These are phyloP conservation scores for Epichloe aotearoae DNA, from an alignment of 2,329 filamentous ascomycete genomes.

Conservation along the genomic window DNA sequence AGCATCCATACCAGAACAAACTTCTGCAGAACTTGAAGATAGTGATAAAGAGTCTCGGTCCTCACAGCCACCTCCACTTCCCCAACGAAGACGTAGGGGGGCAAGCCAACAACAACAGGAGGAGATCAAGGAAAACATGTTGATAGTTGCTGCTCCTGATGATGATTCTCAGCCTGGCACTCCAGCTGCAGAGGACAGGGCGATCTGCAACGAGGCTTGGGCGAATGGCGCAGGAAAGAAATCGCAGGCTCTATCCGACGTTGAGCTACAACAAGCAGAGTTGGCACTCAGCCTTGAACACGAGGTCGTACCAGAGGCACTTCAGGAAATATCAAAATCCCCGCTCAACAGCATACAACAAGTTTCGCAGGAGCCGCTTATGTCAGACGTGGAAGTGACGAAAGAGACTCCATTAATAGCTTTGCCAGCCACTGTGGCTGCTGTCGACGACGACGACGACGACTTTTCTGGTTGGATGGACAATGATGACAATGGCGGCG, in stretches of 20 bases:
- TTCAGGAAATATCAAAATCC: not conserved
- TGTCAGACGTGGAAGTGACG: not conserved
- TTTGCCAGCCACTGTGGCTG: conserved; percentile 6
- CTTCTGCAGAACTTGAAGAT: conserved; percentile 11
- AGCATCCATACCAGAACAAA: conserved; percentile 18
- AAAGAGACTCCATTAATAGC: conserved; percentile 6
- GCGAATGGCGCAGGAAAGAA: not conserved
- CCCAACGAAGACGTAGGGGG: conserved; percentile 29
- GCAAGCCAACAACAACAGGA: conserved; percentile 22
- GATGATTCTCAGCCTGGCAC: conserved; percentile 46
- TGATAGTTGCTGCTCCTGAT: conserved; percentile 51
- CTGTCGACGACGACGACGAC: conserved; percentile 10
- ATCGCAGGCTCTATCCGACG: conserved; percentile 5
- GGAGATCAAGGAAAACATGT: conserved; percentile 35
- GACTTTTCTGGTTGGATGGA: conserved; percentile 17
- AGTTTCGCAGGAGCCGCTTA: not conserved
- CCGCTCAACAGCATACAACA: not conserved
- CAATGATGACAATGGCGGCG: conserved; percentile 7
- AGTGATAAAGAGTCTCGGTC: conserved; percentile 14
- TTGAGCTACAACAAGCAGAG: not conserved
- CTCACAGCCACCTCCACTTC: conserved; percentile 30
- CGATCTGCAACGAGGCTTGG: conserved; percentile 9
- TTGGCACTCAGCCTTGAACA: not conserved
- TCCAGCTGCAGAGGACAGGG: conserved; percentile 27
- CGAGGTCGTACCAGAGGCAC: not conserved